A percentile compares a stretch with the other conserved stretches of the same genome.
Evolutionary conservation across 768 basidiomycete species (phyloP).

Genomic region (Amanita brunnescens): DNA sequence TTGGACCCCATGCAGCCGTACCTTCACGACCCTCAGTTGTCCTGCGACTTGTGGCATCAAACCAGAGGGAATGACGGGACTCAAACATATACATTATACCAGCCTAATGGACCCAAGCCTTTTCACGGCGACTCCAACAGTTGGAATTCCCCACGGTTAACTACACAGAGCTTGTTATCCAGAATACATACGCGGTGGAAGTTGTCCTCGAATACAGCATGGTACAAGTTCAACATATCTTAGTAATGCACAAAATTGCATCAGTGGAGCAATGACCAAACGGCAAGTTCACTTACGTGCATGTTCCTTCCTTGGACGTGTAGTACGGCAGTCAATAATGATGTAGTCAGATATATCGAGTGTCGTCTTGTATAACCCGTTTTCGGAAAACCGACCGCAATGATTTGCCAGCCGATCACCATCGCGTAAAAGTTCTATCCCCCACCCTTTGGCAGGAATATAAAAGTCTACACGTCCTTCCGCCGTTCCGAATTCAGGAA

Average conservation of each 20-base stretch:
- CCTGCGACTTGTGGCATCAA: too few relatives aligned
- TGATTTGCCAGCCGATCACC: background rate
- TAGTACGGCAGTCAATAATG: constrained; percentile 4
- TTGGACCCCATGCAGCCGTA: too few relatives aligned
- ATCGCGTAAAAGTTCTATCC: constrained; percentile 1
- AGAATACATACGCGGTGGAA: background rate
- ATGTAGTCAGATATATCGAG: background rate
- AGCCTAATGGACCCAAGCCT: background rate
- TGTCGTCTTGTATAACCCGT: background rate
- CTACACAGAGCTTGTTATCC: constrained; percentile 1
- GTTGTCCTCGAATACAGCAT: constrained; percentile 6
- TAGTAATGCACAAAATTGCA: background rate
- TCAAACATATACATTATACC: too few relatives aligned
- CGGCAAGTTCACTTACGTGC: constrained; percentile 1
- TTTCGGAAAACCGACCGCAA: background rate
- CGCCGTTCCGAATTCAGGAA: background rate
- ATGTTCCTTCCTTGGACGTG: background rate
- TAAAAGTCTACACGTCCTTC: constrained; percentile 2
- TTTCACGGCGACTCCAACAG: background rate
- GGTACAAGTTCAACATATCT: background rate
- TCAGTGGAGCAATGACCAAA: background rate
- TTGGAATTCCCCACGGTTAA: background rate
- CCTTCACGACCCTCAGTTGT: too few relatives aligned
- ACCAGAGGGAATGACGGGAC: too few relatives aligned
- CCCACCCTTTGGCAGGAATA: constrained; percentile 3